Evolutionary conservation across 345 rosid genomes (phyloP).

Genomic region (Sisymbrium altissimum): DNA sequence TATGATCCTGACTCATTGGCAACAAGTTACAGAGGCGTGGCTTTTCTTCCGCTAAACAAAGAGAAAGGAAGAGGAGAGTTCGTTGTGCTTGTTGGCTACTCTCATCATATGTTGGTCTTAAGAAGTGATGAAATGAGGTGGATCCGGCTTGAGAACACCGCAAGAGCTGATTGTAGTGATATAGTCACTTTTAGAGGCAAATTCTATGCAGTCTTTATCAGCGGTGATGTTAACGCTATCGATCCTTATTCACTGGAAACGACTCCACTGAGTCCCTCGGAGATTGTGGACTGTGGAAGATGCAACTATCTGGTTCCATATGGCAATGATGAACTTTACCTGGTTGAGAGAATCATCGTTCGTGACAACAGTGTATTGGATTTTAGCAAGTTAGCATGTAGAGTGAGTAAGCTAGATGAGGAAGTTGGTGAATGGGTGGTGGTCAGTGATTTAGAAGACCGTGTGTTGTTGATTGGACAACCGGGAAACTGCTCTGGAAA

Average conservation of each 20-base stretch:
- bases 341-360: background rate
- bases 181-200: background rate
- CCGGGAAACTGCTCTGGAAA: background rate
- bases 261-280: background rate
- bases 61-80: background rate
- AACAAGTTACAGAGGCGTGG: background rate
- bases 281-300: background rate
- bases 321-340: background rate
- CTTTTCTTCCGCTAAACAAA: background rate
- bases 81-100: background rate
- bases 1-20: too few relatives aligned
- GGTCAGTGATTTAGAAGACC: background rate
- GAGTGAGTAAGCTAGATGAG: background rate
- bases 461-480: background rate
- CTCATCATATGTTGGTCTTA: background rate
- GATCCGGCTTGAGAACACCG: background rate
- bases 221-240: background rate
- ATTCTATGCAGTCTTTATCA: background rate
- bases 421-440: background rate
- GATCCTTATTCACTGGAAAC: background rate
- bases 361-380: background rate
- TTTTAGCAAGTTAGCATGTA: background rate
- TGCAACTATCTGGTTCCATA: background rate
- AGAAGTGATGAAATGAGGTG: conserved; percentile 10
- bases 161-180: background rate